Conservation (phyloP, 768 basidiomycete genomes). For the Lactarius evosmus region DNA sequence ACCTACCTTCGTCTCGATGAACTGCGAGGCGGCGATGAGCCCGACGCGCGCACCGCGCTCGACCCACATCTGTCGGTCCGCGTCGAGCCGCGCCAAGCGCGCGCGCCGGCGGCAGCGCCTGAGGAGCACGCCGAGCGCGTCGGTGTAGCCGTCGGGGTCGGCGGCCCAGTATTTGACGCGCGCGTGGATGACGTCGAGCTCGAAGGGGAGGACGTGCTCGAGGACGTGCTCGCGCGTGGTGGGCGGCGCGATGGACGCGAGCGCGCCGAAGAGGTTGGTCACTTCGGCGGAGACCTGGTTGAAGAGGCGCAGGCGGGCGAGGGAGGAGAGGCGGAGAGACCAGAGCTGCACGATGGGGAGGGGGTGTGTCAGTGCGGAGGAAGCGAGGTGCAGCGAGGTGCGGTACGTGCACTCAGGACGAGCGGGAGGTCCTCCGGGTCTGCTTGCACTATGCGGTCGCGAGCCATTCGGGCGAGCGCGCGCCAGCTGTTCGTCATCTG, state of each 20-base stretch:
- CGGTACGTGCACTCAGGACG: slow-evolving; percentile 64
- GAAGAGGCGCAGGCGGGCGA: slow-evolving; percentile 78
- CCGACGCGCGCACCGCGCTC: slow-evolving; percentile 74
- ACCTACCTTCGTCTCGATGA: slow-evolving; percentile 79
- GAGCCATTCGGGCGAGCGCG: slow-evolving; percentile 77
- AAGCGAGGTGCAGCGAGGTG: too few species aligned
- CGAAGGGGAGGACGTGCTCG: slow-evolving; percentile 54
- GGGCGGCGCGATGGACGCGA: slow-evolving; percentile 54
- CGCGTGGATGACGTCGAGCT: slow-evolving; percentile 64
- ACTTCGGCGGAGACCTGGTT: slow-evolving; percentile 86
- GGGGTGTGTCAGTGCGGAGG: not conserved
- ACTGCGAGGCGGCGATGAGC: slow-evolving; percentile 75
- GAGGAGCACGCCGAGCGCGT: slow-evolving; percentile 64
- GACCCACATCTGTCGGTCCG: slow-evolving; percentile 61
- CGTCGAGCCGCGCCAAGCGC: slow-evolving; percentile 37
- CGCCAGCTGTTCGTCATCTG: slow-evolving; percentile 91
- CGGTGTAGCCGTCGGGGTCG: slow-evolving; percentile 76
- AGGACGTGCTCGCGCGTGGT: slow-evolving; percentile 58
- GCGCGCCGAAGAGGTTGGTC: slow-evolving; percentile 70
- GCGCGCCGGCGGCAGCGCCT: slow-evolving; percentile 51
- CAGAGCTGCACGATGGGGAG: slow-evolving; percentile 55
- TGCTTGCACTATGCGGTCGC: slow-evolving; percentile 68
- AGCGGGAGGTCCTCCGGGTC: slow-evolving; percentile 64
- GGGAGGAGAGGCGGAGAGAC: slow-evolving; percentile 76
- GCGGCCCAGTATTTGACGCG: slow-evolving; percentile 79